Conservation (phyloP, 805 yeast genomes). For the Schizosaccharomyces japonicus region DNA sequence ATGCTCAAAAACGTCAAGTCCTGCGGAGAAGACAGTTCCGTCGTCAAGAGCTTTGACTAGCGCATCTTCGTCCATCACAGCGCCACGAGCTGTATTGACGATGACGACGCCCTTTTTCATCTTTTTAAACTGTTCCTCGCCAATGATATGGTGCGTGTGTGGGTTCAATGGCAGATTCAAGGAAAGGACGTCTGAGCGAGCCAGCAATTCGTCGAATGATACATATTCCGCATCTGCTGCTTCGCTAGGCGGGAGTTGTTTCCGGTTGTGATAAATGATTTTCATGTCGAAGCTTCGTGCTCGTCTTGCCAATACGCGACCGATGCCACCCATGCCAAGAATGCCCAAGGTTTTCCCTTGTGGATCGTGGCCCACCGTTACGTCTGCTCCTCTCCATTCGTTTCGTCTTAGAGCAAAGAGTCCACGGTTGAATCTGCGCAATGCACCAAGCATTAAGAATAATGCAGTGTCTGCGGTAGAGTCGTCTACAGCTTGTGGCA, state of each 20-base stretch:
- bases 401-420: slow-evolving; percentile 31
- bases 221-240: slow-evolving; percentile 54
- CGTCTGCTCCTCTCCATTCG: slow-evolving; percentile 42
- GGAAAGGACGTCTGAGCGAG: slow-evolving; percentile 42
- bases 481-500: slow-evolving; percentile 40
- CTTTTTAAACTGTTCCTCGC: slow-evolving; percentile 32
- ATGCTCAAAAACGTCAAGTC: slow-evolving; percentile 39
- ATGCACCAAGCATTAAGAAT: slow-evolving; percentile 34
- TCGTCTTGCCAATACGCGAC: slow-evolving; percentile 52
- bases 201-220: slow-evolving; percentile 40
- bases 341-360: slow-evolving; percentile 56
- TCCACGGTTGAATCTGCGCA: slow-evolving; percentile 44
- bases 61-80: slow-evolving; percentile 39
- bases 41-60: slow-evolving; percentile 26
- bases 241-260: slow-evolving; percentile 30
- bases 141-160: slow-evolving; percentile 44
- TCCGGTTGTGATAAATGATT: slow-evolving; percentile 51
- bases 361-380: slow-evolving; percentile 51
- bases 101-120: slow-evolving; percentile 61
- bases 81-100: slow-evolving; percentile 76
- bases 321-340: slow-evolving; percentile 77
- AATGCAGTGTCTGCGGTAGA: slow-evolving; percentile 56
- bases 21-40: slow-evolving; percentile 34
- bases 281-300: slow-evolving; percentile 58
- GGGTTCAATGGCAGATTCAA: slow-evolving; percentile 57